Evolutionary conservation across 2,329 filamentous ascomycete species (phyloP).

Genomic region (Monosporascus sp.): DNA sequence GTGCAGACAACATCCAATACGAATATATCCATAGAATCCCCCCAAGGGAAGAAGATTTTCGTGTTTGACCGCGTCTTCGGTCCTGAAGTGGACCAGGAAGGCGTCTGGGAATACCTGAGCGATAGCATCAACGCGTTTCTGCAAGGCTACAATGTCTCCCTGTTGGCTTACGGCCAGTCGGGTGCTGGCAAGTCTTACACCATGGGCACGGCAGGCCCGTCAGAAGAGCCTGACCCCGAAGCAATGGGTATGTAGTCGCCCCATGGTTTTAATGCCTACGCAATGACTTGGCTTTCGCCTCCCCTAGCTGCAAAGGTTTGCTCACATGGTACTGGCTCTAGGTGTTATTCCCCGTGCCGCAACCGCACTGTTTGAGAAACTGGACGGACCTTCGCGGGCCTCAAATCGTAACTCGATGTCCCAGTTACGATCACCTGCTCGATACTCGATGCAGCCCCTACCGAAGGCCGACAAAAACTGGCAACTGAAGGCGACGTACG

Average conservation of each 20-base stretch:
- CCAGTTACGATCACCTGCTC: slow-evolving; percentile 71
- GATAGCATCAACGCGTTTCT: slow-evolving; percentile 88
- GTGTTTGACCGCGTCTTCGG: slow-evolving; percentile 94
- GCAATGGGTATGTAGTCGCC: slow-evolving; percentile 64
- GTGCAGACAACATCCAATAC: slow-evolving; percentile 84
- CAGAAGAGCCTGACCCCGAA: slow-evolving; percentile 64
- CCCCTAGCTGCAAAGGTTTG: no score
- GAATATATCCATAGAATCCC: slow-evolving; percentile 80
- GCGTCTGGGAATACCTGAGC: slow-evolving; percentile 87
- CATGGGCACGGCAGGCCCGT: slow-evolving; percentile 90
- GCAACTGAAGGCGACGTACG: slow-evolving; percentile 90
- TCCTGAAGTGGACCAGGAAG: slow-evolving; percentile 77
- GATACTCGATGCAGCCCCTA: slow-evolving; percentile 60
- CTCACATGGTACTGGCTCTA: slow-evolving; percentile 28
- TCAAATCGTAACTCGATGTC: slow-evolving; percentile 63
- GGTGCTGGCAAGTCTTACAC: slow-evolving; percentile 97
- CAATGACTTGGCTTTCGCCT: neutral
- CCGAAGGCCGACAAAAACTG: slow-evolving; percentile 66
- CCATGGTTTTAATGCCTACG: neutral
- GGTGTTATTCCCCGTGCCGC: slow-evolving; percentile 95
- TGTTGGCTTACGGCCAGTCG: slow-evolving; percentile 94
- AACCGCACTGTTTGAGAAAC: slow-evolving; percentile 77
- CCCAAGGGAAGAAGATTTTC: slow-evolving; percentile 90
- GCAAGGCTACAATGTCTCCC: slow-evolving; percentile 96
- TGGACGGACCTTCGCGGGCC: slow-evolving; percentile 51